Percentiles rank a stretch among this genome's conserved stretches.
Evolutionary conservation across 805 yeast genomes (phyloP).

Genomic region (Yamadazyma tumulicola): DNA sequence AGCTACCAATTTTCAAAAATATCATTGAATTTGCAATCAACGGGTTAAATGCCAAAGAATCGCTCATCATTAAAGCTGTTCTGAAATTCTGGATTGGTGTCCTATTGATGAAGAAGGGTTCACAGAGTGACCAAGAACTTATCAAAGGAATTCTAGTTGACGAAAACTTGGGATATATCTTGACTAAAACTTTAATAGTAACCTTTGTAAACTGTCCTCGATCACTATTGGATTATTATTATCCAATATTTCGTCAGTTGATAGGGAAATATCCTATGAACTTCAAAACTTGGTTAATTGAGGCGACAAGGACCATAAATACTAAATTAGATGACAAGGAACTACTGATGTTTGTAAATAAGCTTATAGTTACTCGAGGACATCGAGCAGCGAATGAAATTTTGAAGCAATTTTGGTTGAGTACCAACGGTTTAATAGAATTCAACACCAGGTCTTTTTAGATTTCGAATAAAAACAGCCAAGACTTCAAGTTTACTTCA

Average conservation of each 20-base stretch:
- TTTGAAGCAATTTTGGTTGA: slow-evolving; percentile 63
- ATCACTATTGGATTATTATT: slow-evolving; percentile 58
- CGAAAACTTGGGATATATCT: slow-evolving; percentile 18
- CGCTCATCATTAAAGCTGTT: slow-evolving; percentile 51
- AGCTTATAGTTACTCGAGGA: slow-evolving; percentile 62
- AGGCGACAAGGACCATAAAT: slow-evolving; percentile 9
- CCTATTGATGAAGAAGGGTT: slow-evolving; percentile 44
- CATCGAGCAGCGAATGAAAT: slow-evolving; percentile 57
- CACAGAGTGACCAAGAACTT: slow-evolving; percentile 36
- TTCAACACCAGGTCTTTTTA: slow-evolving; percentile 17
- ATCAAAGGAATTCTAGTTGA: slow-evolving; percentile 16
- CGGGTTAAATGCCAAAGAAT: slow-evolving; percentile 47
- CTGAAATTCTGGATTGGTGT: slow-evolving; percentile 54
- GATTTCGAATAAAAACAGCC: background rate
- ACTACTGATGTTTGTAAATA: slow-evolving; percentile 42
- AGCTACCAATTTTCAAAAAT: slow-evolving; percentile 21
- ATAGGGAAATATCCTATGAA: slow-evolving; percentile 46
- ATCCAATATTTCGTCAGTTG: slow-evolving; percentile 48
- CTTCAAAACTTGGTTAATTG: slow-evolving; percentile 44
- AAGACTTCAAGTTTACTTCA: no score
- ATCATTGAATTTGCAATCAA: slow-evolving; percentile 29
- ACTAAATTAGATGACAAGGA: slow-evolving; percentile 29
- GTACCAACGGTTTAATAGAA: slow-evolving; percentile 52
- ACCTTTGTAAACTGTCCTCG: slow-evolving; percentile 46
- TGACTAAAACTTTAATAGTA: slow-evolving; percentile 24